These are phyloP conservation scores for Solanum arcanum DNA, from an alignment of 257 asterid species.

Conservation along the genomic window DNA sequence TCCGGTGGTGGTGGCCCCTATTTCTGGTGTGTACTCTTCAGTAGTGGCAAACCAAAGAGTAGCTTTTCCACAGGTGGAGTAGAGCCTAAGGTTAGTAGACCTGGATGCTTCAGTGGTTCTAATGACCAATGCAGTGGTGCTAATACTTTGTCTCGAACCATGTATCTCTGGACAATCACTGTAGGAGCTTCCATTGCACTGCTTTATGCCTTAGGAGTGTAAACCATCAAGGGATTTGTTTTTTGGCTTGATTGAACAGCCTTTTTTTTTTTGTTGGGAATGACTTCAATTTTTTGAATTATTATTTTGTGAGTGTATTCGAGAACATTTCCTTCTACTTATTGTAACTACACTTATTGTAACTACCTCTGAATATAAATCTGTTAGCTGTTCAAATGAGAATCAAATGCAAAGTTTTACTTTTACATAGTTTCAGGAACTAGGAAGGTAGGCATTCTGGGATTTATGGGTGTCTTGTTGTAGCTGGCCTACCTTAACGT, in stretches of 20 bases:
- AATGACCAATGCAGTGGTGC: slow-evolving; percentile 48
- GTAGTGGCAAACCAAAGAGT: slow-evolving; percentile 51
- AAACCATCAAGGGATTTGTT: neutral
- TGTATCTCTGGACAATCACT: slow-evolving; percentile 17
- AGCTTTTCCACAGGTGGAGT: slow-evolving; percentile 56
- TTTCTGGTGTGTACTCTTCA: slow-evolving; percentile 84
- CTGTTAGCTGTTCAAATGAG: neutral
- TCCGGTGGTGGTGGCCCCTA: slow-evolving; percentile 67
- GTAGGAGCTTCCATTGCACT: slow-evolving; percentile 27
- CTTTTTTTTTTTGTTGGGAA: neutral
- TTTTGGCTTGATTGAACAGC: neutral
- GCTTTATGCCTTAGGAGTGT: slow-evolving; percentile 16
- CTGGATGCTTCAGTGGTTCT: slow-evolving; percentile 90
- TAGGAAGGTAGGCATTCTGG: neutral
- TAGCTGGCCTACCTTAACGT: neutral
- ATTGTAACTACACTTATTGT: neutral
- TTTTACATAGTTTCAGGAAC: neutral
- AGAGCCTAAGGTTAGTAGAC: slow-evolving; percentile 45
- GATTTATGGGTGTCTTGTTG: neutral
- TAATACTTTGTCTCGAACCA: slow-evolving; percentile 4
- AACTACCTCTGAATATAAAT: neutral
- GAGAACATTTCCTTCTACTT: neutral
- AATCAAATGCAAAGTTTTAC: neutral
- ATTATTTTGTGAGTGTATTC: neutral
- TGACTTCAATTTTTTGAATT: neutral